Evolutionary conservation across 345 rosid species (phyloP).

Genomic region (Pugionium dolabratum): DNA sequence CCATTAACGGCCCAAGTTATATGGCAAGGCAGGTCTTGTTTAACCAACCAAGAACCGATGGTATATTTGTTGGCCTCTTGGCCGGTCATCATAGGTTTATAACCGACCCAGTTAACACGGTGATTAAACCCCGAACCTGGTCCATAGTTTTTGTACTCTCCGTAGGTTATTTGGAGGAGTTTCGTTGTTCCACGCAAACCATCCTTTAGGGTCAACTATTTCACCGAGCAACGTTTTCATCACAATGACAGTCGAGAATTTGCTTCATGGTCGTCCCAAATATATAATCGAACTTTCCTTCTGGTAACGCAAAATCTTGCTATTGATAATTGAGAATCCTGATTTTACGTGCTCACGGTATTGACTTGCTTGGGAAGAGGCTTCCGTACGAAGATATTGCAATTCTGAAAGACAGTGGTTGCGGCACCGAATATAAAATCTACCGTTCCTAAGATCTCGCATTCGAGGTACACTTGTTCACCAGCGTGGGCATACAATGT

Average conservation of each 20-base stretch:
- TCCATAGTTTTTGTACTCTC: constrained; percentile 59
- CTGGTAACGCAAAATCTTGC: constrained; percentile 32
- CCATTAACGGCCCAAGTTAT: constrained; percentile 8
- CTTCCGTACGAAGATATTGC: constrained; percentile 60
- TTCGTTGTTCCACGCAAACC: constrained; percentile 56
- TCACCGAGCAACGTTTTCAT: constrained; percentile 57
- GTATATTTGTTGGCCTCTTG: constrained; percentile 52
- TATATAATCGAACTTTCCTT: constrained; percentile 43
- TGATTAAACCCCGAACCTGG: constrained; percentile 42
- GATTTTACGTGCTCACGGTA: constrained; percentile 64
- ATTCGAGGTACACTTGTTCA: constrained; percentile 17
- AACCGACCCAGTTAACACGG: constrained; percentile 60
- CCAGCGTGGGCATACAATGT: too few species aligned
- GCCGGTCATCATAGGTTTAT: constrained; percentile 44
- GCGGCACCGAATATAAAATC: constrained; percentile 80
- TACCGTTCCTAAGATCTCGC: constrained; percentile 64
- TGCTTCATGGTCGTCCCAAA: constrained; percentile 79
- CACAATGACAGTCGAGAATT: constrained; percentile 59
- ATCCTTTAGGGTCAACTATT: constrained; percentile 53
- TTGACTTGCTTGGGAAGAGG: constrained; percentile 54
- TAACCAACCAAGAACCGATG: constrained; percentile 49
- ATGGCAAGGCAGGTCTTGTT: neutral
- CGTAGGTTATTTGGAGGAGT: constrained; percentile 65
- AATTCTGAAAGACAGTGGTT: constrained; percentile 58
- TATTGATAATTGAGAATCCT: constrained; percentile 61